These are phyloP conservation scores for Acacia acuminata DNA, from an alignment of 306 rosid genomes.

Conservation along the genomic window DNA sequence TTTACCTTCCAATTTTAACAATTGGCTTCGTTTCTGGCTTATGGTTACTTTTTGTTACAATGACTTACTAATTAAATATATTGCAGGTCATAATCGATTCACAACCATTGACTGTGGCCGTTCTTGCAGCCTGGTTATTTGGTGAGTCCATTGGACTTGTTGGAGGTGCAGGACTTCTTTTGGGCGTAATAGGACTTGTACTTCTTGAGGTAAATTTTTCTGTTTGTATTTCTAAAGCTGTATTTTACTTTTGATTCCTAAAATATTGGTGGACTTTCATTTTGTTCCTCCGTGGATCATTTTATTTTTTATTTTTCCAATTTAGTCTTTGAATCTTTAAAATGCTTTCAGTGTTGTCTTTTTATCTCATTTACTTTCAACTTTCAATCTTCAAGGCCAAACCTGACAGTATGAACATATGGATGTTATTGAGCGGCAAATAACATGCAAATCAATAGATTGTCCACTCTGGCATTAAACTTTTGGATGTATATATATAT, in stretches of 20 bases:
- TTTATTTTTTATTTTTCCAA: too few relatives aligned
- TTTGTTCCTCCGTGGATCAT: neutral
- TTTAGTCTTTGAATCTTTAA: too few relatives aligned
- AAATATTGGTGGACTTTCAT: neutral
- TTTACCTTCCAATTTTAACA: constrained; percentile 4
- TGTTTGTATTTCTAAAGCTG: neutral
- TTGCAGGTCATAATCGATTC: constrained; percentile 95
- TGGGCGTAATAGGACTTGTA: constrained; percentile 84
- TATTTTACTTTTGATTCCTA: neutral
- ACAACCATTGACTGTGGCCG: constrained; percentile 94
- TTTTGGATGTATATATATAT: neutral
- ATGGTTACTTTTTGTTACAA: constrained; percentile 15
- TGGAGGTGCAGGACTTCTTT: constrained; percentile 90
- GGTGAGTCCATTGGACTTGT: constrained; percentile 85
- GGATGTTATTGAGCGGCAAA: neutral
- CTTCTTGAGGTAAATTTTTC: constrained; percentile 79
- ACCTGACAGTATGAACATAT: neutral
- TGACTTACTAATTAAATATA: constrained; percentile 4
- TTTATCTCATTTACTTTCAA: neutral
- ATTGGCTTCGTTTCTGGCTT: neutral
- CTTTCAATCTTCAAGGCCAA: neutral
- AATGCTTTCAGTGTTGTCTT: neutral
- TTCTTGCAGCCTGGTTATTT: constrained; percentile 83
- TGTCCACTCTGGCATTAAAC: neutral
- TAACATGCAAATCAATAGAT: neutral